Evolutionary conservation across 2,329 filamentous ascomycete species (phyloP).

Genomic region (Thermothelomyces thermophilus): DNA sequence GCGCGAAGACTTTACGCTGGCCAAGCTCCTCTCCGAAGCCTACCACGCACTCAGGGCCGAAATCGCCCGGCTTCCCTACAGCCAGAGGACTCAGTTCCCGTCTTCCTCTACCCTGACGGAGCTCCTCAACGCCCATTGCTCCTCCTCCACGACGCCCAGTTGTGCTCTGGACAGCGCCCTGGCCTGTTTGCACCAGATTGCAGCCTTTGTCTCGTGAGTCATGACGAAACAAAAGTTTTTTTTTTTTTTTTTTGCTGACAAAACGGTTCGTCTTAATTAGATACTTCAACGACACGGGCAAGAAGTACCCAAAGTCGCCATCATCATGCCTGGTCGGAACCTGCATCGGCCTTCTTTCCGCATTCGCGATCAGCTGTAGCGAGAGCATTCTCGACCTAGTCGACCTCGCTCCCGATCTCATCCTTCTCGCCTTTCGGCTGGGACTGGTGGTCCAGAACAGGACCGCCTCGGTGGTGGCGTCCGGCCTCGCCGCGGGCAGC

Average conservation of each 20-base stretch:
- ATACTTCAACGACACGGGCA: background rate
- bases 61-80: background rate
- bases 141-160: background rate
- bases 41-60: background rate
- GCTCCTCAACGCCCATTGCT: background rate
- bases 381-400: background rate
- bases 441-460: background rate
- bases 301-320: background rate
- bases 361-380: background rate
- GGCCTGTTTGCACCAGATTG: background rate
- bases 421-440: background rate
- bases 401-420: background rate
- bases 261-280: background rate
- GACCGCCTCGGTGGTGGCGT: background rate
- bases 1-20: background rate
- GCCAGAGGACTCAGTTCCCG: background rate
- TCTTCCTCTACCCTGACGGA: background rate
- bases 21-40: background rate
- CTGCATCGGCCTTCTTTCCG: background rate
- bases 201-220: background rate
- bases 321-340: background rate
- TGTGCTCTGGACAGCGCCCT: background rate
- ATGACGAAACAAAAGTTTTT: background rate
- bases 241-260: no score
- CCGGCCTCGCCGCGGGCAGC: background rate